Evolutionary conservation across 345 rosid species (phyloP).

Genomic region (Melastoma malabathricum): DNA sequence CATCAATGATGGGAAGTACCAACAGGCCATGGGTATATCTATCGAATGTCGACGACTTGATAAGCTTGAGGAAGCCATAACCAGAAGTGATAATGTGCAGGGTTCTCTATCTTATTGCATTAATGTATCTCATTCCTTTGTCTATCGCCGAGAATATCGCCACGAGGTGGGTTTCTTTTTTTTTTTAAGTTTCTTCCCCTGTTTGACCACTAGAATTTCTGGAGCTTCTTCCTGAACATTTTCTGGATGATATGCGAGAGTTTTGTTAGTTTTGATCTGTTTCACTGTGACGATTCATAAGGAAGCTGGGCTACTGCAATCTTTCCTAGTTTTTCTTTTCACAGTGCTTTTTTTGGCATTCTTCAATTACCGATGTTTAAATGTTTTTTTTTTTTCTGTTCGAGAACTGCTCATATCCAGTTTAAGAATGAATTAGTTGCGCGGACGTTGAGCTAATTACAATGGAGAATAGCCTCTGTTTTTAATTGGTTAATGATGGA

Average conservation of each 20-base stretch:
- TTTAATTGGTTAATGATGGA: no score
- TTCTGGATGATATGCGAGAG: neutral
- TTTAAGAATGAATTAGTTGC: no score
- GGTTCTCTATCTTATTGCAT: constrained; percentile 80
- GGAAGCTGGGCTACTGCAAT: no score
- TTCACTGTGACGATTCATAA: no score
- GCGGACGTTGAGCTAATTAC: no score
- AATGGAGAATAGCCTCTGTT: no score
- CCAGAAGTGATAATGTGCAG: constrained; percentile 74
- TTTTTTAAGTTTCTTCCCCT: neutral
- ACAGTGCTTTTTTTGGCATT: no score
- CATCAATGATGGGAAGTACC: constrained; percentile 84
- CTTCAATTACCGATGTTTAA: no score
- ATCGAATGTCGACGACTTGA: constrained; percentile 95
- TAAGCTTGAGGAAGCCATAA: constrained; percentile 94
- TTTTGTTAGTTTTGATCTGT: no score
- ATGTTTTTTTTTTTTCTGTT: no score
- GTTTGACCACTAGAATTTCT: neutral
- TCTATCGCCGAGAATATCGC: constrained; percentile 85
- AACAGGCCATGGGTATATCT: constrained; percentile 99
- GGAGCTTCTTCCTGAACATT: neutral
- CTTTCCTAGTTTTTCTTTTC: no score
- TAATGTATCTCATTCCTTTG: constrained; percentile 75
- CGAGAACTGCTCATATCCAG: no score
- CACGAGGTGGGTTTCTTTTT: constrained; percentile 44